Evolutionary conservation across 192 early-diverging fungal species (phyloP).

Genomic region (Backusella macrospora): DNA sequence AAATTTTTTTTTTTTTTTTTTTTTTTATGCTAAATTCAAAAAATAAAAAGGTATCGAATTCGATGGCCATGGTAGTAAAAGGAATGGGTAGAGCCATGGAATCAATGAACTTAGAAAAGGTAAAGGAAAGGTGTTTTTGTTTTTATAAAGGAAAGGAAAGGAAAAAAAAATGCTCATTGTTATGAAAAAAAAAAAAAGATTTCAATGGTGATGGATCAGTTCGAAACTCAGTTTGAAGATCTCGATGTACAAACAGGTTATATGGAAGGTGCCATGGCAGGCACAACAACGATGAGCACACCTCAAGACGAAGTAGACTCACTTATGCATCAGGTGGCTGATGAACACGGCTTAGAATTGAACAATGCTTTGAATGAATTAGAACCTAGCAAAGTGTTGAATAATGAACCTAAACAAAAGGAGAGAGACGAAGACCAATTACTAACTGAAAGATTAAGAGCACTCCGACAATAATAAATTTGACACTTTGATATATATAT

Average conservation of each 20-base stretch:
- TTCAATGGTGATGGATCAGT: slow-evolving; percentile 97
- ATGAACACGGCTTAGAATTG: slow-evolving; percentile 92
- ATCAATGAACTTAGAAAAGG: slow-evolving; percentile 96
- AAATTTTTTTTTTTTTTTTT: neutral
- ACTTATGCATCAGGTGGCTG: slow-evolving; percentile 96
- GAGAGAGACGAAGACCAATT: slow-evolving; percentile 49
- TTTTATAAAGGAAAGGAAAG: neutral
- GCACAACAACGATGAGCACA: slow-evolving; percentile 83
- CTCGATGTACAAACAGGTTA: slow-evolving; percentile 96
- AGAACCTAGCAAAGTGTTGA: slow-evolving; percentile 46
- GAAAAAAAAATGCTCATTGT: neutral
- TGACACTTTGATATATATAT: neutral
- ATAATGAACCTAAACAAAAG: slow-evolving; percentile 40
- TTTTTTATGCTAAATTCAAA: neutral
- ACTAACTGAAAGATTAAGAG: slow-evolving; percentile 48
- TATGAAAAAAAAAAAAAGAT: slow-evolving; percentile 56
- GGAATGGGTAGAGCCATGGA: slow-evolving; percentile 95
- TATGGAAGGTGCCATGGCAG: slow-evolving; percentile 94
- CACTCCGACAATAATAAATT: slow-evolving; percentile 45
- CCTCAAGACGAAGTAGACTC: slow-evolving; percentile 91
- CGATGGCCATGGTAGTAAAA: slow-evolving; percentile 88
- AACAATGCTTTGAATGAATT: slow-evolving; percentile 66
- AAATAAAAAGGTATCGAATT: slow-evolving; percentile 61
- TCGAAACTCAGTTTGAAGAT: slow-evolving; percentile 96
- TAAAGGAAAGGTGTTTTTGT: slow-evolving; percentile 27